phyloP scores from a whole-genome alignment of 192 early-diverging fungal species.

The Coemansia sp. region DNA sequence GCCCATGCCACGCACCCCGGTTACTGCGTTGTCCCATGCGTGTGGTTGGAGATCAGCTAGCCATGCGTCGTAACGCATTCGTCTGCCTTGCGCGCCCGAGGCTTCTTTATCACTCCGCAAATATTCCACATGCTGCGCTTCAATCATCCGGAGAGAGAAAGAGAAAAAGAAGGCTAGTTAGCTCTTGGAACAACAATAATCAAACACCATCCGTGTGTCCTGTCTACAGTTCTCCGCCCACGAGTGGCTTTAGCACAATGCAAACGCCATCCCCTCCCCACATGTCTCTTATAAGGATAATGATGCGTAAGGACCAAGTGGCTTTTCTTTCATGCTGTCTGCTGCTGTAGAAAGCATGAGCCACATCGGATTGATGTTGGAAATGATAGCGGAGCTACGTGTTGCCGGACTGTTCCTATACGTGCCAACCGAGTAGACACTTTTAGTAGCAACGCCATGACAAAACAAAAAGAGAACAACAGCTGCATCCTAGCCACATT shows the following conservation, averaged over 20 bases:
- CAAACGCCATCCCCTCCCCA: not conserved
- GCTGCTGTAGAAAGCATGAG: not conserved
- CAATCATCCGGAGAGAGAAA: no score
- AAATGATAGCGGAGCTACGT: not conserved
- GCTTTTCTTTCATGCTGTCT: not conserved
- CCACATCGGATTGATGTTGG: not conserved
- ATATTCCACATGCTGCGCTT: not conserved
- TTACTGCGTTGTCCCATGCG: not conserved
- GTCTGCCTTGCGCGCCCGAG: no score
- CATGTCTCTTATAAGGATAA: not conserved
- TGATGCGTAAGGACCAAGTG: no score
- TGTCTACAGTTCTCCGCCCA: not conserved
- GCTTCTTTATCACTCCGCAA: slow-evolving; percentile 1
- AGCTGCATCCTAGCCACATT: not conserved
- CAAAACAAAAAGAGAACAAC: not conserved
- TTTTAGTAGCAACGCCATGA: not conserved
- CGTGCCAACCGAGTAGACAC: not conserved
- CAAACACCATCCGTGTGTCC: not conserved
- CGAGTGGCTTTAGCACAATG: not conserved
- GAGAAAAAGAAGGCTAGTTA: no score
- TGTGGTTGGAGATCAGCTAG: not conserved
- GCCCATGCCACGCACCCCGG: no score
- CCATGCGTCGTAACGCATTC: not conserved
- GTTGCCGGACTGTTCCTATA: not conserved
- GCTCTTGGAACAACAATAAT: not conserved